Evolutionary conservation across 2,329 filamentous ascomycete species (phyloP).

Genomic region (Ophiostoma fasciatum): DNA sequence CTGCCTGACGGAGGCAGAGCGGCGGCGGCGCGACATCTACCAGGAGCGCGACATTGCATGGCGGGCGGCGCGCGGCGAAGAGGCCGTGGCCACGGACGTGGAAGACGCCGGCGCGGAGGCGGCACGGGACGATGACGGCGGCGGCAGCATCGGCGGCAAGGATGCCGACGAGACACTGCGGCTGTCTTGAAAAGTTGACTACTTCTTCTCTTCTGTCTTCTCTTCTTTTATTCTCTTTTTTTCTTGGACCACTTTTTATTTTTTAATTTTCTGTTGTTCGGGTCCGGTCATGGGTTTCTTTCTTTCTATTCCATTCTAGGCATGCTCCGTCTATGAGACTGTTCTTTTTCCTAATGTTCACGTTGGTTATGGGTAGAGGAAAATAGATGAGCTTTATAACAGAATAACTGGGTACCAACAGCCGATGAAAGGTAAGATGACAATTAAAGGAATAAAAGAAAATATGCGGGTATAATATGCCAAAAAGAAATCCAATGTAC

Average conservation of each 20-base stretch:
- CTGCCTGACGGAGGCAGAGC: slow-evolving; percentile 56
- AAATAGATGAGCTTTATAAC: not conserved
- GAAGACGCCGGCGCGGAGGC: slow-evolving; percentile 3
- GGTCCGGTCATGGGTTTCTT: too few relatives aligned
- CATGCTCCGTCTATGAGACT: too few relatives aligned
- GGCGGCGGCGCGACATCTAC: slow-evolving; percentile 57
- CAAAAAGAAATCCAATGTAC: too few relatives aligned
- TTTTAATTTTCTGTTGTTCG: not conserved
- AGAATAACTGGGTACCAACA: too few relatives aligned
- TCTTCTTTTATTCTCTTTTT: not conserved
- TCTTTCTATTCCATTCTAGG: too few relatives aligned
- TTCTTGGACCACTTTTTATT: not conserved
- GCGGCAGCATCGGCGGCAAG: not conserved
- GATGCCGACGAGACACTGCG: not conserved
- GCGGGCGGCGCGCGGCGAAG: slow-evolving; percentile 30
- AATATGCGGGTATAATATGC: too few relatives aligned
- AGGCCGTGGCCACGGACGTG: slow-evolving; percentile 5
- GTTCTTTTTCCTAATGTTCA: too few relatives aligned
- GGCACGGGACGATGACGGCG: slow-evolving; percentile 1
- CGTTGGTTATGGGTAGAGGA: slow-evolving; percentile 2
- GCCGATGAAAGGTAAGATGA: too few relatives aligned
- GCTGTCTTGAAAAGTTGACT: too few relatives aligned
- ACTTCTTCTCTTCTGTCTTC: not conserved
- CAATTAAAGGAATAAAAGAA: too few relatives aligned
- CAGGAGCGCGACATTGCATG: slow-evolving; percentile 37